Evolutionary conservation across 1,284 basidiomycete species (phyloP), one percentile per base, ranked within the genome.

Genomic region (Pterula multifida): DNA sequence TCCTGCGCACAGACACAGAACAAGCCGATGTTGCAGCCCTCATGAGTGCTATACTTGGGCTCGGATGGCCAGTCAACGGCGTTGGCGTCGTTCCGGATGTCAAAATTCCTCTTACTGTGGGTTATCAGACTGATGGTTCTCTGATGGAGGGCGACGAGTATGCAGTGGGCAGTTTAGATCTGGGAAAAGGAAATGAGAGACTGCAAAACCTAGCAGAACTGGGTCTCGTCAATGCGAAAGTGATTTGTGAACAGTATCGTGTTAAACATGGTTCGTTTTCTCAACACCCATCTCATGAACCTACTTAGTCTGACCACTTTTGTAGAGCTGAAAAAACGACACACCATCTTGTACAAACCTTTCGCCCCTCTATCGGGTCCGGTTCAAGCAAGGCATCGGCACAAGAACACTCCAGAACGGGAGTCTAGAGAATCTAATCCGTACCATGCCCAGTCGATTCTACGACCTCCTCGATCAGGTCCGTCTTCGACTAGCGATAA

Each of bases 21-120:
- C 91, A 94, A 59, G 91, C 89, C 0, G 90, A 93, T 58, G 70
- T 94, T 19, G 76, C 91, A 6, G 73, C 85, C 3, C 68, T 94
- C 42, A 90, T 94, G 84, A 72, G 85, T 1, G 65, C 81, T 1
- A 65, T 89, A n/a, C 58, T 88, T 19, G 86, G 85, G 15, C 69
- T 76, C 4, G 63, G 79, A 49, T 86, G 83, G 79, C 85, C 86
- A 3, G 79, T 77, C 2, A 89, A 89, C 59, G 84, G 81, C 0
- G 85, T 85, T 24, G 86, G 85, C 15, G 78, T 87, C 1, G 63
- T 86, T 17, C 80, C 85, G 13, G 82, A 85, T 56, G 73, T 80
- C 0, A 77, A 85, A 55, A 69, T 75, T 17, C 66, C 65, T 9
- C 63, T 56, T 12, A 70, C 74, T 23, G 63, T 59, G n/a, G 66